A percentile compares a stretch with the other conserved stretches of the same genome.
phyloP scores from a whole-genome alignment of 2,329 filamentous ascomycete species.

The Beauveria rudraprayagi region DNA sequence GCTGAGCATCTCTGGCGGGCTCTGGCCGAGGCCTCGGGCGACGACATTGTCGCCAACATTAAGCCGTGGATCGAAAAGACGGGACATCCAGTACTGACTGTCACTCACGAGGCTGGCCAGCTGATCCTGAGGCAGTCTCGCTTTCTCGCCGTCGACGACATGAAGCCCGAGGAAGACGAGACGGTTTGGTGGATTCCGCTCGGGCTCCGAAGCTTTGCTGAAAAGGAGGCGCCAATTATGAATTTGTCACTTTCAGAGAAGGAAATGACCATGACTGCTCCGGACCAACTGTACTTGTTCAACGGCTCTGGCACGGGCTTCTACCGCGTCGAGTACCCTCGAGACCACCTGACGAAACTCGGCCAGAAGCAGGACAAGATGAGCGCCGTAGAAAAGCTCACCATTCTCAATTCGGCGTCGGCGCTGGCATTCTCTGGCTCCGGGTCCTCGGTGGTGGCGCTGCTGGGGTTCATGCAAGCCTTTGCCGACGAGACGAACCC shows the following conservation, averaged over 20 bases:
- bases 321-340: constrained; percentile 88
- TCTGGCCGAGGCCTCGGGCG: constrained; percentile 82
- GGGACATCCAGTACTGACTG: constrained; percentile 82
- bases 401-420: constrained; percentile 79
- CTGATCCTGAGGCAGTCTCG: constrained; percentile 92
- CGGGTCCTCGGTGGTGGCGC: constrained; percentile 66
- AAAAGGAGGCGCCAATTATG: constrained; percentile 68
- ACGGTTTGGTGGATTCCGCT: constrained; percentile 85
- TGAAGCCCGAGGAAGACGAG: constrained; percentile 85
- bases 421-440: constrained; percentile 84
- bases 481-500: constrained; percentile 76
- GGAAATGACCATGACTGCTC: constrained; percentile 70
- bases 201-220: constrained; percentile 75
- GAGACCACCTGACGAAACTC: constrained; percentile 69
- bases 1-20: constrained; percentile 88
- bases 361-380: constrained; percentile 68
- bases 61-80: constrained; percentile 96
- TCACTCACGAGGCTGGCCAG: constrained; percentile 59
- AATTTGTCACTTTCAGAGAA: constrained; percentile 34
- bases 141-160: constrained; percentile 84
- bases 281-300: constrained; percentile 83
- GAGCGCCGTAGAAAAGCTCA: constrained; percentile 82
- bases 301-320: constrained; percentile 84
- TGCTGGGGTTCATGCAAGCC: constrained; percentile 76
- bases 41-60: constrained; percentile 87